A percentile compares a stretch with the other conserved stretches of the same genome.
phyloP scores from a whole-genome alignment of 192 early-diverging fungal species.

The Gryganskiella cystojenkinii region DNA sequence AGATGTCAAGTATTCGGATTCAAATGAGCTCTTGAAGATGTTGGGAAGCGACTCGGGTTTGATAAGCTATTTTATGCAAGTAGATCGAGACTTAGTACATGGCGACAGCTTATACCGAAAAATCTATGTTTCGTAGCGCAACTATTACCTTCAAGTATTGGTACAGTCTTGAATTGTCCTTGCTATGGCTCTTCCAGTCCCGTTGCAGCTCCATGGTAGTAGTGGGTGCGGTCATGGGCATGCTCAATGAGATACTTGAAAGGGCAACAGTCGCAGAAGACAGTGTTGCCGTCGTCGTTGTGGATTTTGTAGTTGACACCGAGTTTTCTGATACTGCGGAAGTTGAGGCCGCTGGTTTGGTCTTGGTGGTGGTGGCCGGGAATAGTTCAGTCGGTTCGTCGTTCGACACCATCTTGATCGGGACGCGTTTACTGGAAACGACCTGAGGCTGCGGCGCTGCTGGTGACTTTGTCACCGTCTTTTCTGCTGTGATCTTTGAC shows the following conservation, averaged over 20 bases:
- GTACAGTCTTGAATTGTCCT: conserved; percentile 60
- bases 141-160: conserved; percentile 68
- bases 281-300: neutral
- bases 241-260: neutral
- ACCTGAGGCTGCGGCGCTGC: too few species aligned
- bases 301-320: neutral
- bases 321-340: neutral
- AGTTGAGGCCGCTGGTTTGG: neutral
- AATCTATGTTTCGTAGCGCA: too few species aligned
- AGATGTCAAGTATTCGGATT: conserved; percentile 61
- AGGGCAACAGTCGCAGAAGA: neutral
- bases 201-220: conserved; percentile 78
- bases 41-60: conserved; percentile 44
- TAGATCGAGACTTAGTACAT: neutral
- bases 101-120: neutral
- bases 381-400: too few species aligned
- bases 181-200: conserved; percentile 73
- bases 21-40: conserved; percentile 60
- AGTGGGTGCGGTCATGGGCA: conserved; percentile 49
- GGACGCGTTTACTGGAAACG: too few species aligned
- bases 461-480: too few species aligned
- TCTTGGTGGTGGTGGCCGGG: neutral
- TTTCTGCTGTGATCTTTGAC: too few species aligned
- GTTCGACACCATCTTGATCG: too few species aligned
- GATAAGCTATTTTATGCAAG: conserved; percentile 44